Base-by-base conservation (phyloP, 371 early-diverging fungal genomes). In the Saksenaea vasiformis region DNA sequence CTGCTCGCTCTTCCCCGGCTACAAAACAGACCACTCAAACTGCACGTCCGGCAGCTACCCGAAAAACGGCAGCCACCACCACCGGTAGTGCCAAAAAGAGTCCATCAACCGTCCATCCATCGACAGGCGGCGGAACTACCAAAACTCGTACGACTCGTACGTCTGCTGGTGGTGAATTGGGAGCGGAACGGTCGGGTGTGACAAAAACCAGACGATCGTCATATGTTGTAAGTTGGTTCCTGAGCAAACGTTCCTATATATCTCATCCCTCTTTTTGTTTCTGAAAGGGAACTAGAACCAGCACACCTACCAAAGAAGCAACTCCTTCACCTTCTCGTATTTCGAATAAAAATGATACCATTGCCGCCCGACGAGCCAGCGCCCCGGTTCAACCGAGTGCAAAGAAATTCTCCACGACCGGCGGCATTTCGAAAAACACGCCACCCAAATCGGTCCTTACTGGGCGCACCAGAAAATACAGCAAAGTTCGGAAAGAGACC, bases 391-490 rank as follows among this genome's bases (percentile, higher is more conserved):
- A 35, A 24, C 34, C 57, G 15, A 19, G 22, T 13, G 14, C 57
- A 8, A 71, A 62, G 26, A 28, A 38, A 17, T 41, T 67, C n/a
- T 47, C 60, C 8, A 56, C 61, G 0, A 69, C 71, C 7, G 68
- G 66, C 9, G 64, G 71, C 15, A 63, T 70, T 22, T 62, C 71
- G 17, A 74, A 74, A 58, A 67, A 60, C 22, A 62, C 58, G 14
- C 67, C 73, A 28, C 69, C 67, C 44, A 53, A 60, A 28, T 70
- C 74, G 13, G 61, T 64, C 34, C 34, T 70, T 17, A 70, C 70
- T 14, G 70, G 74, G 22, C 67, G 70, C 0, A 70, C 74, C 11
- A 39, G 66, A 57, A 73, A 70, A 35, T 37, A 44, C n/a, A 72
- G 68, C 37, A 58, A 47, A 47, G 51, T 41, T 15, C 38, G 56